Base-by-base conservation (phyloP, 345 rosid species). In the Brassica carinata region DNA sequence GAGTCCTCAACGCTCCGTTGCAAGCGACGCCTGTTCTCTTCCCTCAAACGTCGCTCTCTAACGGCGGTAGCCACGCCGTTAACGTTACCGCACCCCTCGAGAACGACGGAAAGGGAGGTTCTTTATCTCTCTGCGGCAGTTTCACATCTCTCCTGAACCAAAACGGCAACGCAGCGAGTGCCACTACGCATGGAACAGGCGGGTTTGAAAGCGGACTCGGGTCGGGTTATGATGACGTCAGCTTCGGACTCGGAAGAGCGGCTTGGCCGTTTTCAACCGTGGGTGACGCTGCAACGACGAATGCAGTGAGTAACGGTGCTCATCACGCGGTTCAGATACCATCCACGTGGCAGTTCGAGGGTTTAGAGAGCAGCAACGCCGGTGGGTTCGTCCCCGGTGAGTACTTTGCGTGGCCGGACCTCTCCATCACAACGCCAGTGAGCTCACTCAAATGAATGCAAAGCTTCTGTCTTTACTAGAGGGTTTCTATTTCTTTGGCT, bases 381-480 rank as follows among this genome's bases (percentile, higher is more conserved):
- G 76, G 79, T 64, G 93, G 91, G 6, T 91, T 91, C 77, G 90
- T 80, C 45, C 58, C 82, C 48, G 90, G 89, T 26, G 94, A 90
- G 79, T 91, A 91, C 86, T 91, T 91, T 67, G 77, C 94, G 36
- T 95, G 97, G 98, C 96, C 96, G 13, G 98, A 93, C 64, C 90
- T 91, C 13, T 94, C 99, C 15, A 93, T 95, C 76, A 91, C 98
- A 26, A 90, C 98, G 3, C 89, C 92, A 9, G 96, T 88, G 59
- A 94, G 88, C 86, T 86, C 90, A 33, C 87, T 87, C 69, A 94
- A 89, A 81, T 94, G 90, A 91, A 62, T 8, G 11, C 18, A 57
- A 62, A 69, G 72, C 79, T 75, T 80, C 64, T 33, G 29, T 10
- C 64, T 81, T 59, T 45, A 8, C 8, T 0, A 64, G 80, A 71